Evolutionary conservation across 352 stramenopile genomes (phyloP), one percentile per base, ranked within the genome.

Genomic region (Globisporangium nunn): DNA sequence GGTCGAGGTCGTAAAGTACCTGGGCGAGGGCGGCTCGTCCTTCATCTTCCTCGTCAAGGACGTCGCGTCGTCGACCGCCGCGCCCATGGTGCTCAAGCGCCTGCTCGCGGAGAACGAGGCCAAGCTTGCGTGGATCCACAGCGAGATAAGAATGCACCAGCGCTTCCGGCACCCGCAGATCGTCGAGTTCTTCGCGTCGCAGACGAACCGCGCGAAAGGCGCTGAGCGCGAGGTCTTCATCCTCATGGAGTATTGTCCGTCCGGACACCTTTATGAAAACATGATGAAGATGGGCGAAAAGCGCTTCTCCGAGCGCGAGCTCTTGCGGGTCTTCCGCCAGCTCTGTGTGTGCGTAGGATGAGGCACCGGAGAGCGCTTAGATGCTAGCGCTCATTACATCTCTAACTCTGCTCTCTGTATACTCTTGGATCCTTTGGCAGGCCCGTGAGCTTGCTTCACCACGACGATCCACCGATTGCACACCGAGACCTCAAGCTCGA

Each of bases 401-500:
- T 30, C 44, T 49, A 17, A 33, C 33, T 54, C 50, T 35, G 28
- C 23, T 35, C 6, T 39, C 14, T 28, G 3, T 33, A 30, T 47
- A 6, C 18, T 50, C 10, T 23, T 57, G 7, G 14, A 17, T 43
- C 15, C 17, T 5, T 41, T 28, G 12, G 11, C 46, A 91, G 81
- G 6, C 79, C 81, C 11, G 75, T 91, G 37, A 67, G 66, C 14
- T 52, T 85, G 57, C 59, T 93, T 18, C 80, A 93, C 58, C 58
- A 67, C 37, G 78, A 95, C 44, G 72, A 93, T 33, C 93, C 95
- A 31, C 82, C 96, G 1, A 92, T 99, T 54, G 88, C 96, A 2
- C 96, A 99, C 65, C 85, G 96, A 33, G 96, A 99, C 74, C 71
- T 99, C 23, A 99, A 99, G 74, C 82, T 98, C 29, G 95, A 98